Evolutionary conservation across 2,329 filamentous ascomycete genomes (phyloP), one percentile per base, ranked within the genome.

Genomic region (Aspergillus phoenicis): DNA sequence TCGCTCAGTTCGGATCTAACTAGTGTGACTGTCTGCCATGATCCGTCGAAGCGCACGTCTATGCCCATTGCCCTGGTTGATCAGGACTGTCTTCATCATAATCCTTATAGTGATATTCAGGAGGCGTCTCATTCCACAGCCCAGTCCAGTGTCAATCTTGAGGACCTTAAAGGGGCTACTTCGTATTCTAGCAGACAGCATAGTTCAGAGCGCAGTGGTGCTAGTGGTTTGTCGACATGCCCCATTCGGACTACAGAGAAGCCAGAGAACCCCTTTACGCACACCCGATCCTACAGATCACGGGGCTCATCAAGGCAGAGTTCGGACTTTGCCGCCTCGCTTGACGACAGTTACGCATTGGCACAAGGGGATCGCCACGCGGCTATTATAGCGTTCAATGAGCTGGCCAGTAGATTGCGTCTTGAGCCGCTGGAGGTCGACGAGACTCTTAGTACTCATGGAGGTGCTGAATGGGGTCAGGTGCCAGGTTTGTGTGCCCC

Each of bases 1-100:
- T 77, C 76, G 11, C 68, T 70, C 20, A 64, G 68, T 30, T 77
- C 77, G 3, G 68, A 70, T n/a, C 61, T 62, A n/a, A 77, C 72
- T 6, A 69, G 59, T 15, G 60, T 54, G 13, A 79, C 75, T 36
- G 71, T 78, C n/a, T 65, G 63, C 57, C 75, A 65, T 48, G 67
- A 70, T 48, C 70, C 74, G 4, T 74, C 74, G n/a, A 73, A 70
- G 52, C 68, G 66, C 6, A 59, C 64, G 4, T 66, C 63, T 7
- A 65, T 61, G 52, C 68, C 68, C 8, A 70, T 73, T 39, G 30
- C 61, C 11, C 60, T 68, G 13, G 59, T 63, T 10, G 57, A 70
- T 36, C 43, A 59, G 22, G 59, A 63, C 5, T 41, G 52, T 17
- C 47, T 49, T 11, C 60, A 62, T 26, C 59, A 65, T 28, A 57